A percentile compares a stretch with the other conserved stretches of the same genome.
Evolutionary conservation across 2,329 filamentous ascomycete genomes (phyloP).

Genomic region (Ophiostoma tasmaniense): DNA sequence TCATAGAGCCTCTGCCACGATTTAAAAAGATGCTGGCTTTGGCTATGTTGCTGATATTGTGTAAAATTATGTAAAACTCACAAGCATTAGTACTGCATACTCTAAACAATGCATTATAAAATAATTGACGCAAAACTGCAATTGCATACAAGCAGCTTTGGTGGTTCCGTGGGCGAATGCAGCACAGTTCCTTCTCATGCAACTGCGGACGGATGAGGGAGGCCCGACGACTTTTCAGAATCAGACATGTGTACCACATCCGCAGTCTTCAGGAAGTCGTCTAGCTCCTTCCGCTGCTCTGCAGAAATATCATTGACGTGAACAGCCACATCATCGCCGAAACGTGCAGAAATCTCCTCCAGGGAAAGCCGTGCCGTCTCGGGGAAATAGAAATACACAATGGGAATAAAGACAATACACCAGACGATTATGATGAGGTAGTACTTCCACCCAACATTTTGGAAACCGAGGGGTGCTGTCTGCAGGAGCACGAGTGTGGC

Average conservation of each 20-base stretch:
- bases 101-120: no score
- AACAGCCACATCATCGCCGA: constrained; percentile 43
- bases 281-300: constrained; percentile 21
- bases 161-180: background rate
- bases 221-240: background rate
- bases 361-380: constrained; percentile 35
- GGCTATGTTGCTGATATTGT: no score
- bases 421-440: constrained; percentile 40
- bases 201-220: background rate
- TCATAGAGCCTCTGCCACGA: no score
- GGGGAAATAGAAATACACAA: constrained; percentile 35
- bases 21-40: no score
- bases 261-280: constrained; percentile 15
- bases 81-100: no score
- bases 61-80: no score
- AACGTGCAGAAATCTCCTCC: constrained; percentile 38
- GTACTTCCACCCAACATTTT: constrained; percentile 41
- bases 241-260: constrained; percentile 13
- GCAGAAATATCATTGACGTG: constrained; percentile 36
- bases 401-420: constrained; percentile 32
- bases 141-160: background rate
- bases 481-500: constrained; percentile 41
- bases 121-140: background rate
- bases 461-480: constrained; percentile 36
- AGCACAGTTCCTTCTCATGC: background rate